Evolutionary conservation across 257 asterid genomes (phyloP).

Genomic region (Solanum bulbocastanum): DNA sequence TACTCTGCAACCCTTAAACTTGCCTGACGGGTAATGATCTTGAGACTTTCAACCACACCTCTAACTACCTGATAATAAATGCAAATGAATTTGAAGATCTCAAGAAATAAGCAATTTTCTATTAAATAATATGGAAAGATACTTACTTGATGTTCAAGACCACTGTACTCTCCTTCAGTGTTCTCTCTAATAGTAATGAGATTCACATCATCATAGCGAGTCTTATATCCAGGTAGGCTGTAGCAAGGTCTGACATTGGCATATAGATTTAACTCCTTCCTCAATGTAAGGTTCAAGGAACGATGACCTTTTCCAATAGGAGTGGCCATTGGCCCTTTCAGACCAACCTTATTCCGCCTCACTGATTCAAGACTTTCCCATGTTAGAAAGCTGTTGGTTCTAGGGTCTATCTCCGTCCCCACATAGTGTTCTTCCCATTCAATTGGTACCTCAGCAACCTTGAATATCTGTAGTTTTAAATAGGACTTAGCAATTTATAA

Average conservation of each 20-base stretch:
- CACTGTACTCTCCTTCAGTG: slow-evolving; percentile 52
- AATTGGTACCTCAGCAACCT: slow-evolving; percentile 76
- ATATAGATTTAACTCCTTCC: slow-evolving; percentile 86
- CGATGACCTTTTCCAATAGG: slow-evolving; percentile 98
- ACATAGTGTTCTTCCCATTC: slow-evolving; percentile 97
- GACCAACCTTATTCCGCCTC: slow-evolving; percentile 70
- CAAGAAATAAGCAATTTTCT: not conserved
- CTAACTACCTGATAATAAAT: slow-evolving; percentile 61
- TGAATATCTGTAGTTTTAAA: slow-evolving; percentile 42
- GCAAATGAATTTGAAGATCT: slow-evolving; percentile 5
- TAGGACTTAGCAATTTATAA: not conserved
- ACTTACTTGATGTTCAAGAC: slow-evolving; percentile 44
- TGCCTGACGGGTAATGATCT: slow-evolving; percentile 93
- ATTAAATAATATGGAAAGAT: not conserved
- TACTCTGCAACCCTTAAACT: slow-evolving; percentile 95
- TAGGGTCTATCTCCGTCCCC: slow-evolving; percentile 78
- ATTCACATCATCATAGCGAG: slow-evolving; percentile 81
- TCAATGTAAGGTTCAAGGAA: slow-evolving; percentile 85
- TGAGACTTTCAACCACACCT: slow-evolving; percentile 96
- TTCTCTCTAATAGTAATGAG: slow-evolving; percentile 68
- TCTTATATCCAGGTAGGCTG: slow-evolving; percentile 93
- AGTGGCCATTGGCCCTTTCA: slow-evolving; percentile 98
- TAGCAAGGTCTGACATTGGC: slow-evolving; percentile 98
- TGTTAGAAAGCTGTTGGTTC: slow-evolving; percentile 91
- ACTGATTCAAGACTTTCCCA: slow-evolving; percentile 98